These are phyloP conservation scores for Thraustochytrium striatum DNA, from an alignment of 352 stramenopile species.

Conservation along the genomic window DNA sequence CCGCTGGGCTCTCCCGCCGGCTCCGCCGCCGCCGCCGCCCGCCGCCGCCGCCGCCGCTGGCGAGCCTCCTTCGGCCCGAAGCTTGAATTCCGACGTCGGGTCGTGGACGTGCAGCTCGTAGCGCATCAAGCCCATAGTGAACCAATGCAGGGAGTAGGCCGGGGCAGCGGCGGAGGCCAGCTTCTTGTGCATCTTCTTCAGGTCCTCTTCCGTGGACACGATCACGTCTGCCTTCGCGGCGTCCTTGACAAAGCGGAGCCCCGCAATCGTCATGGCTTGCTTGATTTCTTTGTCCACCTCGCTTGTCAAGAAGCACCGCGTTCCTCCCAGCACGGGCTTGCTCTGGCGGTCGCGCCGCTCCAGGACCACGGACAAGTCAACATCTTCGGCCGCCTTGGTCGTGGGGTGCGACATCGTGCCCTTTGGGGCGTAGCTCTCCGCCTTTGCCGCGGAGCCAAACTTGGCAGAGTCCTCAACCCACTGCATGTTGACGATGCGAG, in stretches of 20 bases:
- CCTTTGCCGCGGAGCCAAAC: neutral
- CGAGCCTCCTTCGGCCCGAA: neutral
- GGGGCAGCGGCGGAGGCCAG: neutral
- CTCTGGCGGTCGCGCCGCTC: neutral
- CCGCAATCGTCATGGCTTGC: neutral
- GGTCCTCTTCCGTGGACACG: neutral
- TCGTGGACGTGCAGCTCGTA: neutral
- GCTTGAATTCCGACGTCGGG: neutral
- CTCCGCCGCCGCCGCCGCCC: no score
- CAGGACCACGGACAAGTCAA: neutral
- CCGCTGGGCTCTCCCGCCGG: no score
- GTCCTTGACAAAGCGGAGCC: neutral
- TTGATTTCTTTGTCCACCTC: neutral
- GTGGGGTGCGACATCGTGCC: no score
- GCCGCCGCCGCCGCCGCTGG: neutral
- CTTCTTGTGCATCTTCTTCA: neutral
- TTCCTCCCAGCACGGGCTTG: neutral
- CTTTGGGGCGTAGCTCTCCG: neutral
- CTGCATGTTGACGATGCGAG: neutral
- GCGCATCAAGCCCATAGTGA: neutral
- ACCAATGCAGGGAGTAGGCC: neutral
- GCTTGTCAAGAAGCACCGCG: neutral
- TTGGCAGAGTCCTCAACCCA: slow-evolving; percentile 3
- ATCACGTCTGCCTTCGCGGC: neutral
- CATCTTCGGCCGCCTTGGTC: neutral